phyloP scores from a whole-genome alignment of 1,139 yeast species.

The Yamadazyma mexicana region DNA sequence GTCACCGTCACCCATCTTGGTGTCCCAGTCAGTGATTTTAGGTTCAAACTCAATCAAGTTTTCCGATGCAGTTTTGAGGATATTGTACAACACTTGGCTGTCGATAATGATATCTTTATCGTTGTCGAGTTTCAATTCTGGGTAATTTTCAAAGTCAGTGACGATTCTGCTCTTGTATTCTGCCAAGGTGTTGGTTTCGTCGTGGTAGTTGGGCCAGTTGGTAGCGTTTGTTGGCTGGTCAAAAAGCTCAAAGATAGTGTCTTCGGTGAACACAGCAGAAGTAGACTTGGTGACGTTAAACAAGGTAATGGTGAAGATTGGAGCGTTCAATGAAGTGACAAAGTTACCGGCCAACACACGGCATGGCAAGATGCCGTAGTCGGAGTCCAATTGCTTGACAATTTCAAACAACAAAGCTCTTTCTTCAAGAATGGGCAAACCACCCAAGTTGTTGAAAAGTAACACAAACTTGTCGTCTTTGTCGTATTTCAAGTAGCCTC shows the following conservation, averaged over 20 bases:
- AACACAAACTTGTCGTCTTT: slow-evolving; percentile 38
- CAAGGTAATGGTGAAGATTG: slow-evolving; percentile 49
- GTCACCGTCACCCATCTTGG: slow-evolving; percentile 54
- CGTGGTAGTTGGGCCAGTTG: slow-evolving; percentile 38
- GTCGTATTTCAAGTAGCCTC: slow-evolving; percentile 44
- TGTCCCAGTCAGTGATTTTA: slow-evolving; percentile 49
- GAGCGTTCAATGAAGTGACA: slow-evolving; percentile 53
- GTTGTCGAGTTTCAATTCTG: slow-evolving; percentile 24
- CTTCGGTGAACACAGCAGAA: slow-evolving; percentile 25
- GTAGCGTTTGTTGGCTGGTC: slow-evolving; percentile 39
- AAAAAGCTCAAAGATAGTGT: slow-evolving; percentile 35
- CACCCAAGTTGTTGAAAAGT: slow-evolving; percentile 53
- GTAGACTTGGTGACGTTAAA: slow-evolving; percentile 43
- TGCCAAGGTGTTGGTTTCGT: slow-evolving; percentile 30
- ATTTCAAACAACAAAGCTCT: slow-evolving; percentile 21
- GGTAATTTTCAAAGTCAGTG: slow-evolving; percentile 32
- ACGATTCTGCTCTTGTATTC: slow-evolving; percentile 29
- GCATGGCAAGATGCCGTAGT: slow-evolving; percentile 36
- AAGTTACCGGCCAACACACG: slow-evolving; percentile 49
- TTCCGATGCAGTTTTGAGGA: slow-evolving; percentile 35
- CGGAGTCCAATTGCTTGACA: slow-evolving; percentile 30
- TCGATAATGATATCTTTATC: slow-evolving; percentile 30
- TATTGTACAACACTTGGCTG: slow-evolving; percentile 25
- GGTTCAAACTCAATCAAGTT: slow-evolving; percentile 45
- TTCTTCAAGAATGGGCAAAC: slow-evolving; percentile 49